Evolutionary conservation across 2,329 filamentous ascomycete genomes (phyloP).

Genomic region (Phoma sp.): DNA sequence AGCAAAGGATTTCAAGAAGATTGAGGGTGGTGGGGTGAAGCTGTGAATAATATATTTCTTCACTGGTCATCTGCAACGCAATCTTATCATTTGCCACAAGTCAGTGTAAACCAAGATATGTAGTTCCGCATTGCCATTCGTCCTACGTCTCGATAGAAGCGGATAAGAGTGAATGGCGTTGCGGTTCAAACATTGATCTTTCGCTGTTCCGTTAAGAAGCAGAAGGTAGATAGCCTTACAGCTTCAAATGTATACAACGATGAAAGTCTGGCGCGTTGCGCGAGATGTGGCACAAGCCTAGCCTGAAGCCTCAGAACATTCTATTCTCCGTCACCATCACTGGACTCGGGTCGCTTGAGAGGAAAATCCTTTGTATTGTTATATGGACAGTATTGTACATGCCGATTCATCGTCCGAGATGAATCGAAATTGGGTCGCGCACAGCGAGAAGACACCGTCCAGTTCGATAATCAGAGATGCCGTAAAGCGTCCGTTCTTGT

Average conservation of each 20-base stretch:
- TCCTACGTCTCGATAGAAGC: conserved; percentile 20
- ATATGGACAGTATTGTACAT: conserved; percentile 16
- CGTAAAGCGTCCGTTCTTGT: conserved; percentile 92
- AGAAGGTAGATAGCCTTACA: conserved; percentile 34
- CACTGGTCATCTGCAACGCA: too few species aligned
- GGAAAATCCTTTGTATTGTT: conserved; percentile 10
- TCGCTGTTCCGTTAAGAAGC: conserved; percentile 46
- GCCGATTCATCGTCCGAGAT: conserved; percentile 8
- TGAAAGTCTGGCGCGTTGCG: background rate
- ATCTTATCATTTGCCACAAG: background rate
- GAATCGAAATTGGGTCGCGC: conserved; percentile 7
- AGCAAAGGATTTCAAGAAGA: conserved; percentile 30
- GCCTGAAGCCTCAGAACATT: too few species aligned
- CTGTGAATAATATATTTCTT: conserved; percentile 18
- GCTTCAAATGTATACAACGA: conserved; percentile 39
- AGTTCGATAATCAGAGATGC: conserved; percentile 87
- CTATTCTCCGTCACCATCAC: background rate
- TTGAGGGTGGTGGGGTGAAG: conserved; percentile 37
- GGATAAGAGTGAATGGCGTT: conserved; percentile 48
- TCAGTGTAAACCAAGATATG: background rate
- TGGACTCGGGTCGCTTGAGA: background rate
- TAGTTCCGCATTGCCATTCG: conserved; percentile 10
- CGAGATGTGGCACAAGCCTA: too few species aligned
- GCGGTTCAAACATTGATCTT: conserved; percentile 38
- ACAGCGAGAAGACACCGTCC: conserved; percentile 53